These are phyloP conservation scores for Sclerospora graminicola DNA, from an alignment of 352 stramenopile species.

Conservation along the genomic window DNA sequence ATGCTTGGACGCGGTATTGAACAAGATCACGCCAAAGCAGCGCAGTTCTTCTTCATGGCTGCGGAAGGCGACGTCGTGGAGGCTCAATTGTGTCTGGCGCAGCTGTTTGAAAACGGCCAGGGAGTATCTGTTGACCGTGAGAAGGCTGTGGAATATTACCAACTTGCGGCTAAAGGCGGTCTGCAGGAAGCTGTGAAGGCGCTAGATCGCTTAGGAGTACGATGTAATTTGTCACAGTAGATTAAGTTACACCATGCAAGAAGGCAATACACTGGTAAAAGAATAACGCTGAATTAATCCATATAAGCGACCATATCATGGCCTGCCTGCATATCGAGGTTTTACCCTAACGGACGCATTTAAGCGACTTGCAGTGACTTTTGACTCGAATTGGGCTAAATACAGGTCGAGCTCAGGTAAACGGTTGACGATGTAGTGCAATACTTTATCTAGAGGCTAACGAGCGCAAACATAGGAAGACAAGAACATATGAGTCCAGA, in stretches of 20 bases:
- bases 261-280: too few species aligned
- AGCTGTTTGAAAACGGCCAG: conserved; percentile 59
- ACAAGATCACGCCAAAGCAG: conserved; percentile 39
- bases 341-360: too few species aligned
- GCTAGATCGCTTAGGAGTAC: conserved; percentile 39
- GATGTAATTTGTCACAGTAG: conserved; percentile 22
- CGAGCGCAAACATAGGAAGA: conserved; percentile 9
- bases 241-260: too few species aligned
- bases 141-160: conserved; percentile 76
- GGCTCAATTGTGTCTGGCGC: conserved; percentile 65
- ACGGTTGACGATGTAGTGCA: conserved; percentile 6
- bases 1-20: conserved; percentile 60
- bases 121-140: conserved; percentile 31
- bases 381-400: not conserved
- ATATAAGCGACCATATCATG: too few species aligned
- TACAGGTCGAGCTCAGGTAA: conserved; percentile 12
- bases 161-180: conserved; percentile 43
- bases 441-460: conserved; percentile 31
- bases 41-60: conserved; percentile 68
- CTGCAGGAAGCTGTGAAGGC: conserved; percentile 41
- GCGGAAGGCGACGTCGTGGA: conserved; percentile 44
- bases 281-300: not conserved
- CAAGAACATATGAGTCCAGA: conserved; percentile 18
- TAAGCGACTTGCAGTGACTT: too few species aligned
- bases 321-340: too few species aligned